phyloP scores from a whole-genome alignment of 2,329 filamentous ascomycete genomes.

The Hypoxylon sp. region DNA sequence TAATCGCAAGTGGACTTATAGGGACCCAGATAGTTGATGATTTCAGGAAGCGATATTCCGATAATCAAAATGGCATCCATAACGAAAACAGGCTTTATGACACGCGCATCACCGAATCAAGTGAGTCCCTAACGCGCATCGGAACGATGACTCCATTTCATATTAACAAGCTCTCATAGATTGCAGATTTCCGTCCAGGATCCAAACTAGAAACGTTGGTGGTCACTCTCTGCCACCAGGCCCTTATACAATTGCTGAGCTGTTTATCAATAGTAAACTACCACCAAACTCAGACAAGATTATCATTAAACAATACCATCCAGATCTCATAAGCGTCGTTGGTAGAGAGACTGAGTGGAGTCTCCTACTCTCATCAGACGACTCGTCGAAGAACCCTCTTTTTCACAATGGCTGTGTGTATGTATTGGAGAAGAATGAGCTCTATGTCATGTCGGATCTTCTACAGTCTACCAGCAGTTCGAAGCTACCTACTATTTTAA shows the following conservation, averaged over 20 bases:
- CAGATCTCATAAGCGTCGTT: constrained; percentile 55
- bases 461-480: constrained; percentile 58
- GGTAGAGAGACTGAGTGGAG: constrained; percentile 56
- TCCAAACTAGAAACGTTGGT: constrained; percentile 17
- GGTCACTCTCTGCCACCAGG: not conserved
- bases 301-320: constrained; percentile 57
- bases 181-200: constrained; percentile 20
- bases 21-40: not conserved
- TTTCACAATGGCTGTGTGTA: constrained; percentile 64
- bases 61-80: constrained; percentile 35
- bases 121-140: constrained; percentile 2
- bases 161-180: constrained; percentile 26
- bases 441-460: constrained; percentile 63
- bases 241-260: not conserved
- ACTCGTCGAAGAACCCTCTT: constrained; percentile 60
- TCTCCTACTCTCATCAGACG: constrained; percentile 59
- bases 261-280: constrained; percentile 13
- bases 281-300: constrained; percentile 43
- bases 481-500: constrained; percentile 60
- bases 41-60: not conserved
- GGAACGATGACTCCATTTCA: not conserved
- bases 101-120: constrained; percentile 12
- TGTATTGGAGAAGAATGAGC: constrained; percentile 57
- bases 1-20: not conserved
- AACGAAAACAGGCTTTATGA: constrained; percentile 27